phyloP scores from a whole-genome alignment of 305 asterid species.

The Fraxinus sp. region DNA sequence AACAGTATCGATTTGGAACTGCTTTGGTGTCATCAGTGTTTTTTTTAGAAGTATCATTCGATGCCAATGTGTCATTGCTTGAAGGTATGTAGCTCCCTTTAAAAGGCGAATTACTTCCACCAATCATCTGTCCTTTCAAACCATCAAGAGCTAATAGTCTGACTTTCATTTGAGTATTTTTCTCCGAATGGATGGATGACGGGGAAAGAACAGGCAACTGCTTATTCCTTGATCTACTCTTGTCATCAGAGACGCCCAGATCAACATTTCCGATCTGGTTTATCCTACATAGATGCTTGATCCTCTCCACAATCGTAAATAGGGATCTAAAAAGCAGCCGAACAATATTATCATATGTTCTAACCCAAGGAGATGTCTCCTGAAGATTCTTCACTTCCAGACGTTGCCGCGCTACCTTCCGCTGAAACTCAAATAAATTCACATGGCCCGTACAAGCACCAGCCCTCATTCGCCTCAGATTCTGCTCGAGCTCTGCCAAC shows the following conservation, averaged over 20 bases:
- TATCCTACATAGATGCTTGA: conserved; percentile 31
- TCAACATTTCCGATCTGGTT: background rate
- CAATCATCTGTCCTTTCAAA: conserved; percentile 57
- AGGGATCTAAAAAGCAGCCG: conserved; percentile 61
- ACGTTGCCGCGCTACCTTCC: conserved; percentile 68
- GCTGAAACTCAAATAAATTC: conserved; percentile 72
- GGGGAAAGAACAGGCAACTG: conserved; percentile 39
- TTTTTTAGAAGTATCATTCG: conserved; percentile 28
- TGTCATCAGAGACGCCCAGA: conserved; percentile 52
- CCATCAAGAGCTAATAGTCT: conserved; percentile 43
- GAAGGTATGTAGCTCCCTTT: conserved; percentile 47
- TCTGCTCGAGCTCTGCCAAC: conserved; percentile 75
- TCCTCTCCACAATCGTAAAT: conserved; percentile 62
- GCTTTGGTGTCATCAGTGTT: conserved; percentile 11
- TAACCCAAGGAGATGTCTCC: conserved; percentile 77
- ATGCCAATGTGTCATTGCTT: conserved; percentile 40
- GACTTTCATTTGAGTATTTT: conserved; percentile 34
- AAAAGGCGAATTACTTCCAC: conserved; percentile 54
- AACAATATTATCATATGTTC: conserved; percentile 59
- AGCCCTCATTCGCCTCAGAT: conserved; percentile 54
- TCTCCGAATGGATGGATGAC: conserved; percentile 37
- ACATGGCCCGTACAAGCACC: conserved; percentile 49
- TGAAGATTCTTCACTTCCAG: conserved; percentile 36
- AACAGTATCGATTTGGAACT: conserved; percentile 17
- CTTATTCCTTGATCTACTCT: conserved; percentile 41